Evolutionary conservation across 805 yeast species (phyloP), one percentile per base, ranked within the genome.

Genomic region (Limtongozyma cylindracea): DNA sequence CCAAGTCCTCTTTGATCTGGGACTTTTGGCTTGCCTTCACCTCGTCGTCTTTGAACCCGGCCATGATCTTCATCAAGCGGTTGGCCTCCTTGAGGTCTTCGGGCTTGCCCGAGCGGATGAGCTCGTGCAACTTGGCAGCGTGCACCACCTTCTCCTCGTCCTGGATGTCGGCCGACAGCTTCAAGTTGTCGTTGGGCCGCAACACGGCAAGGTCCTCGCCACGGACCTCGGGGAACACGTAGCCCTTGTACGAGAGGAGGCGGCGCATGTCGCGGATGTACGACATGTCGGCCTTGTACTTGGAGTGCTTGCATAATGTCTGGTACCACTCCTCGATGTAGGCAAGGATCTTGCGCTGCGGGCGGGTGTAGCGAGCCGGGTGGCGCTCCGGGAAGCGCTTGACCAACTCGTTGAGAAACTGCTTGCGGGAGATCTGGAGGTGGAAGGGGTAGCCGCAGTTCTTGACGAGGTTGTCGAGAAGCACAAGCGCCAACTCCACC

Each of bases 371-470:
- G 18, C 82, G 62, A 28, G 70, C 47, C 3, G 95, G 93, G 1
- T 98, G 96, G 37, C 77, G 64, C 39, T 82, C 95, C 2, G 96
- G 96, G 48, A 88, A 88, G 40, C 77, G 51, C 35, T 77, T 73
- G 12, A 88, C 98, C 37, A 88, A 57, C 38, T 78, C 93, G 41
- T 88, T 88, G 36, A 88, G 55, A 34, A 88, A 88, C 41, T 84
- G 96, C 45, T 88, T 82, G 27, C 96, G 61, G 3, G 93, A 74
- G 23, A 88, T 77, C 47, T 88, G 98, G 21, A 88, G 54, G 32
- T 88, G 98, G 47, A 88, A 65, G 6, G 98, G 95, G 43, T 84
- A 88, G 4, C 96, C 98, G 49, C 99, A 88, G 50, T 88, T 88
- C 48, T 88, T 88, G 23, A 88, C 98, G 33, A 88, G 52, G 24